These are phyloP conservation scores for Cordyceps fumosorosea DNA, from an alignment of 2,329 filamentous ascomycete species.

Conservation along the genomic window DNA sequence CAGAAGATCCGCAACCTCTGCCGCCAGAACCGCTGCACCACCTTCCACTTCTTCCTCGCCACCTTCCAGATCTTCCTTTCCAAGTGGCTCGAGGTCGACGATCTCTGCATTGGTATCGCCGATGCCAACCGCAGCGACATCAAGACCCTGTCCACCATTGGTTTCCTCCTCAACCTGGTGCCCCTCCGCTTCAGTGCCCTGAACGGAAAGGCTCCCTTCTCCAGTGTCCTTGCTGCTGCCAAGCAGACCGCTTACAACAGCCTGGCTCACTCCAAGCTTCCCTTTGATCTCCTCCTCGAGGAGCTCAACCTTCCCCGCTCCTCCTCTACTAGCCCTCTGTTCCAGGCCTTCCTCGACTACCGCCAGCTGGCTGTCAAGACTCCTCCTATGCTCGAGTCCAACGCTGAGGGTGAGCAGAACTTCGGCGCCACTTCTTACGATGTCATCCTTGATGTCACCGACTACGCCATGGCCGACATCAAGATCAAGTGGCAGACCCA, in stretches of 20 bases:
- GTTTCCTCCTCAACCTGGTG: slow-evolving; percentile 38
- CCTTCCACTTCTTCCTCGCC: slow-evolving; percentile 43
- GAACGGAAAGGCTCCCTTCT: slow-evolving; percentile 17
- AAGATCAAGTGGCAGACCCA: slow-evolving; percentile 14
- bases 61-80: slow-evolving; percentile 28
- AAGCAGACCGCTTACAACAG: slow-evolving; percentile 25
- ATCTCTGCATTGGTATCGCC: slow-evolving; percentile 39
- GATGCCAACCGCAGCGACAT: slow-evolving; percentile 25
- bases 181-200: slow-evolving; percentile 30
- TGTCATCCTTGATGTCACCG: slow-evolving; percentile 18
- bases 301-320: slow-evolving; percentile 34
- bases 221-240: slow-evolving; percentile 17
- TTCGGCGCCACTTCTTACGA: slow-evolving; percentile 21
- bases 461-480: slow-evolving; percentile 12
- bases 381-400: slow-evolving; percentile 19
- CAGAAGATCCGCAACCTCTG: slow-evolving; percentile 16
- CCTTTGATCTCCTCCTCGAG: slow-evolving; percentile 39
- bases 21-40: slow-evolving; percentile 17
- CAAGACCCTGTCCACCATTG: slow-evolving; percentile 27
- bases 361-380: slow-evolving; percentile 25
- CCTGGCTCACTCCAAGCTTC: slow-evolving; percentile 33
- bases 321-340: slow-evolving; percentile 33
- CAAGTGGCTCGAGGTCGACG: slow-evolving; percentile 23
- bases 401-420: slow-evolving; percentile 17
- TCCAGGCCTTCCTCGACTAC: slow-evolving; percentile 43